Evolutionary conservation across 805 yeast genomes (phyloP).

Genomic region (Naumovozyma castellii): DNA sequence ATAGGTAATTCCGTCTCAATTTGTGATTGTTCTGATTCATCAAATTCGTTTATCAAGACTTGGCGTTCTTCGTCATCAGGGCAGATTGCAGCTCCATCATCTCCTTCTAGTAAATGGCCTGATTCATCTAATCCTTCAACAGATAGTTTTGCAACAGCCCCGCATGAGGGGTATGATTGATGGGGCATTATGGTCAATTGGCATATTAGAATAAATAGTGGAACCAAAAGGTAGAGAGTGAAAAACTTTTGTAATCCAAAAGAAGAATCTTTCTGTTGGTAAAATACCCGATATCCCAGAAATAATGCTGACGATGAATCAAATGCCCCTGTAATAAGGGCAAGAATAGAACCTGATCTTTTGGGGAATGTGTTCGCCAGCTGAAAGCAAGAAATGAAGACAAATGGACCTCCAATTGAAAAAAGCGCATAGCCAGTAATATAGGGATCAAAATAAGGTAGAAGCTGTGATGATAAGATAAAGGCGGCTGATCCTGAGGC

Average conservation of each 20-base stretch:
- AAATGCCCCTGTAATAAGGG: slow-evolving; percentile 85
- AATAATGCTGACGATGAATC: slow-evolving; percentile 89
- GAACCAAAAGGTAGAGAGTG: slow-evolving; percentile 58
- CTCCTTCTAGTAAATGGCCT: slow-evolving; percentile 39
- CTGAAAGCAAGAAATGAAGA: slow-evolving; percentile 83
- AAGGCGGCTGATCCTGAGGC: slow-evolving; percentile 42
- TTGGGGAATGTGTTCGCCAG: slow-evolving; percentile 79
- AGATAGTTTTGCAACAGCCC: slow-evolving; percentile 54
- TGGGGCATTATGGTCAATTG: slow-evolving; percentile 75
- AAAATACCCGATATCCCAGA: slow-evolving; percentile 57
- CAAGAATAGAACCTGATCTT: slow-evolving; percentile 70
- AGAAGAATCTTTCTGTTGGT: slow-evolving; percentile 32
- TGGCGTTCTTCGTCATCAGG: slow-evolving; percentile 35
- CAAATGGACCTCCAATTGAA: slow-evolving; percentile 92
- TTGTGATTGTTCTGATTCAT: slow-evolving; percentile 2
- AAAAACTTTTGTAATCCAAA: slow-evolving; percentile 50
- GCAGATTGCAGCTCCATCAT: slow-evolving; percentile 35
- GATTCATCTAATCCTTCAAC: slow-evolving; percentile 68
- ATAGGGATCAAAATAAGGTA: slow-evolving; percentile 47
- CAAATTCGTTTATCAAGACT: slow-evolving; percentile 19
- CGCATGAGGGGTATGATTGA: slow-evolving; percentile 63
- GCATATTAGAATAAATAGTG: slow-evolving; percentile 63
- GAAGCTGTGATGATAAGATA: slow-evolving; percentile 8
- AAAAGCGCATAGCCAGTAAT: slow-evolving; percentile 62
- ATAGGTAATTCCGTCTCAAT: slow-evolving; percentile 1